Base-by-base conservation (phyloP, 2,329 filamentous ascomycete genomes). In the Cytospora piceicola region DNA sequence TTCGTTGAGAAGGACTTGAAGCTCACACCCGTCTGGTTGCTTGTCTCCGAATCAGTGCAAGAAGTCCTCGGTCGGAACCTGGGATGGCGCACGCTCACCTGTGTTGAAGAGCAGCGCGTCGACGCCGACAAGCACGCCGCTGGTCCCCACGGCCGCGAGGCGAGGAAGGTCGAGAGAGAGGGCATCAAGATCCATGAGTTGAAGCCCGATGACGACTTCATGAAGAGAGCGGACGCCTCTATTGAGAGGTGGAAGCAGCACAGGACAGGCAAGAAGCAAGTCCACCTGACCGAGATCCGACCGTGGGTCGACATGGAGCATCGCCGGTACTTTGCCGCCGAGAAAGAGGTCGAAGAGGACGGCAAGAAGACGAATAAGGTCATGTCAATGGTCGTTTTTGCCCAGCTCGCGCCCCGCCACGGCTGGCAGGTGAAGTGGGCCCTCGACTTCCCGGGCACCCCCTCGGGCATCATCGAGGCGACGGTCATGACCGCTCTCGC, bases 391-490 rank as follows among this genome's bases (percentile, higher is more conserved):
- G 90, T 94, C n/a, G 89, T 94, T 11, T 82, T 97, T 72, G 91
- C 91, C 61, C 91, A 93, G 76, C 86, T 97, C 32, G 87, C 90
- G 4, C 92, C 93, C 2, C 82, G 86, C 42, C 87, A 96, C 75
- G 94, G 94, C 63, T 96, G 93, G 88, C 94, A 97, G 80, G 90
- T 97, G 75, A 97, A 97, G 81, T 97, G 95, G 82, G 91, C 91
- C n/a, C 87, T 97, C 63, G 93, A 97, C 77, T 97, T 97, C 83
- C 94, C 93, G 0, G 88, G 87, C 30, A 87, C 93, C 0, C 91
- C 94, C n/a, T 92, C 88, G 54, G 94, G 94, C 56, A 90, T 91
- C 39, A 97, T 97, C 69, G 94, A 97, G 79, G 85, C 90, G 51
- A 85, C 95, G 51, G 90, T 96, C 71, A 87, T 90, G 46, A 85